phyloP scores from a whole-genome alignment of 257 asterid genomes.

The Solanum clarkiae region DNA sequence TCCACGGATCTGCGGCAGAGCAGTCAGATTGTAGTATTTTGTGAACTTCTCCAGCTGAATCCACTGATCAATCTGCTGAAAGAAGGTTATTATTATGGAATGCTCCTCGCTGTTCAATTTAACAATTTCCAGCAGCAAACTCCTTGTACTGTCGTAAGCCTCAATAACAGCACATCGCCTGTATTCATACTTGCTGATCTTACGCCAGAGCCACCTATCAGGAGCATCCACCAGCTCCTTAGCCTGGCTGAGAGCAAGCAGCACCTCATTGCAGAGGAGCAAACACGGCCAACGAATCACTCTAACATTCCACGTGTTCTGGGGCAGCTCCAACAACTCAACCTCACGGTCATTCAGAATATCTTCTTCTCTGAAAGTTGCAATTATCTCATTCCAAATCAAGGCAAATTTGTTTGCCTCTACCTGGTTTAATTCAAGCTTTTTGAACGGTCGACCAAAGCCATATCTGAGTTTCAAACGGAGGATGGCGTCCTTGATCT shows the following conservation, averaged over 20 bases:
- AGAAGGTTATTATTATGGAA: conserved; percentile 61
- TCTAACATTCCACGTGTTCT: conserved; percentile 78
- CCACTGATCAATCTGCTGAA: conserved; percentile 83
- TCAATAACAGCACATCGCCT: conserved; percentile 93
- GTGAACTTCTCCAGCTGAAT: conserved; percentile 77
- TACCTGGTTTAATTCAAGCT: conserved; percentile 88
- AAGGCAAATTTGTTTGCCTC: conserved; percentile 93
- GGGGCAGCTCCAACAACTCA: conserved; percentile 90
- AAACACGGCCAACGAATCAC: conserved; percentile 99
- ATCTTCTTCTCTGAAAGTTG: conserved; percentile 89
- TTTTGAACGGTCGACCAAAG: conserved; percentile 81
- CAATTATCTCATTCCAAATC: conserved; percentile 94
- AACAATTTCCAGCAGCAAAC: conserved; percentile 64
- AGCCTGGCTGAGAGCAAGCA: conserved; percentile 93
- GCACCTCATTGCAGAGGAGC: conserved; percentile 85
- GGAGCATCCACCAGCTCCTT: conserved; percentile 97
- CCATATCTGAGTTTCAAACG: conserved; percentile 94
- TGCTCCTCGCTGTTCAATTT: conserved; percentile 72
- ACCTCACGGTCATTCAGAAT: conserved; percentile 79
- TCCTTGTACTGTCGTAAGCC: conserved; percentile 72
- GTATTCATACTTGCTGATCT: conserved; percentile 78
- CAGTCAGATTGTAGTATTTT: conserved; percentile 52
- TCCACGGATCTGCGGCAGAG: conserved; percentile 57
- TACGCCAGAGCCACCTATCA: conserved; percentile 90
- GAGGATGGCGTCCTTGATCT: conserved; percentile 63